Evolutionary conservation across 2,329 filamentous ascomycete species (phyloP).

Genomic region (Colletotrichum somersetense): DNA sequence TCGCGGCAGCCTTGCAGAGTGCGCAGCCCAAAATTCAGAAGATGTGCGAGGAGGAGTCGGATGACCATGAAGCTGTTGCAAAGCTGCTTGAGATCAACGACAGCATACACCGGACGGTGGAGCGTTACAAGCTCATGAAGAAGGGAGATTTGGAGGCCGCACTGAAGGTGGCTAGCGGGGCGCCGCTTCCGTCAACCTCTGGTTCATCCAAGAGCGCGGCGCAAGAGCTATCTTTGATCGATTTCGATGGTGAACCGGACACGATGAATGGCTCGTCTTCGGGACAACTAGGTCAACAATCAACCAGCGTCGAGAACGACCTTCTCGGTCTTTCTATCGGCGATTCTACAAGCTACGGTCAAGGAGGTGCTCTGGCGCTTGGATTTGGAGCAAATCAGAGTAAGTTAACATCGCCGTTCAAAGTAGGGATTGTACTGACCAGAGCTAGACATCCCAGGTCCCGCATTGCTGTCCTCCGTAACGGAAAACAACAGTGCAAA

Average conservation of each 20-base stretch:
- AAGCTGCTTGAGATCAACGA: slow-evolving; percentile 98
- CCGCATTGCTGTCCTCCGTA: slow-evolving; percentile 73
- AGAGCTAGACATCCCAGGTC: slow-evolving; percentile 71
- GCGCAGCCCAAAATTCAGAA: slow-evolving; percentile 99
- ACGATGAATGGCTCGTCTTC: slow-evolving; percentile 55
- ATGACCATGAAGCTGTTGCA: slow-evolving; percentile 94
- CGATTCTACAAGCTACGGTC: slow-evolving; percentile 73
- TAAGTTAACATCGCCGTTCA: slow-evolving; percentile 55
- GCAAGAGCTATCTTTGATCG: slow-evolving; percentile 91
- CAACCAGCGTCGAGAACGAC: slow-evolving; percentile 86
- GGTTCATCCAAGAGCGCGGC: slow-evolving; percentile 66
- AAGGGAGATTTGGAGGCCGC: slow-evolving; percentile 91
- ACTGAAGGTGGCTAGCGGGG: slow-evolving; percentile 85
- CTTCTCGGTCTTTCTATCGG: slow-evolving; percentile 88
- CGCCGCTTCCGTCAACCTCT: slow-evolving; percentile 55
- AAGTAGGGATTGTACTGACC: slow-evolving; percentile 45
- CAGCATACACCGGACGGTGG: slow-evolving; percentile 96
- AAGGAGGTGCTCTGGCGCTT: slow-evolving; percentile 85
- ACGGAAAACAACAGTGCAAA: slow-evolving; percentile 72
- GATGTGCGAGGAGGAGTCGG: slow-evolving; percentile 99
- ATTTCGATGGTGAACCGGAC: slow-evolving; percentile 80
- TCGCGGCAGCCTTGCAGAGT: slow-evolving; percentile 88
- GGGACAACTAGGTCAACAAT: slow-evolving; percentile 58
- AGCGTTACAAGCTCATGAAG: slow-evolving; percentile 95
- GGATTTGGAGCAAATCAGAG: slow-evolving; percentile 80